Evolutionary conservation across 1,139 yeast species (phyloP), one percentile per base, ranked within the genome.

Genomic region (Magnusiomyces paraingens): DNA sequence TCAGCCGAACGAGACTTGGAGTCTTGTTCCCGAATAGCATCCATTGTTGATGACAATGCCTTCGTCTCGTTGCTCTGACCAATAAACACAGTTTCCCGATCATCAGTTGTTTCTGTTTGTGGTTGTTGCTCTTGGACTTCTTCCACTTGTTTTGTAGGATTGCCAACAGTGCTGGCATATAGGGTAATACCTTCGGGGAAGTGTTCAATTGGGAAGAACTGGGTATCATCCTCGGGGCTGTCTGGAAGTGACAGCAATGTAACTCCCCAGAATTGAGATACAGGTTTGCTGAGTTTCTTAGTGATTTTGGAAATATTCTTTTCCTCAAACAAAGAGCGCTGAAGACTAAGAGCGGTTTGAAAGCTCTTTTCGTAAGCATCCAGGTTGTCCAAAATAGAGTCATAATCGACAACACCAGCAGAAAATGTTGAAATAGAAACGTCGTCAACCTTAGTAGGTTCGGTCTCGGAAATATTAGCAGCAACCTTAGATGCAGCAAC

Each of bases 401-500:
- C 47, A n/a, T n/a, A 12, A 49, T 44, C 26, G 46, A 35, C n/a
- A n/a, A 15, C 41, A 29, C 21, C n/a, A 10, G 36, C 14, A 46
- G 29, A 10, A 35, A 26, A 32, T 18, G 17, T 17, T 11, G 46
- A 20, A n/a, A 14, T n/a, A 15, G 45, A 15, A 20, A 8, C 38
- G 20, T 29, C 22, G 11, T 8, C 22, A 14, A 11, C 35, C n/a
- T 38, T 12, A 12, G 11, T 20, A 10, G 36, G 42, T 29, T 32
- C 50, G 15, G 12, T 48, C 51, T 47, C 41, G 29, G n/a, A 18
- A 29, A 58, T 55, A 8, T 51, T 47, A 35, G 60, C 63, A 8
- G 55, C 53, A 20, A 58, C 56, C n/a, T 54, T 57, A 51, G 62
- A 60, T 6, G 63, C 61, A 3, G 46, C 48, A 41, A 55, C 57